A percentile compares a stretch with the other conserved stretches of the same genome.
Conservation (phyloP, 139 green algal genomes). For the Chlorella vulgaris region DNA sequence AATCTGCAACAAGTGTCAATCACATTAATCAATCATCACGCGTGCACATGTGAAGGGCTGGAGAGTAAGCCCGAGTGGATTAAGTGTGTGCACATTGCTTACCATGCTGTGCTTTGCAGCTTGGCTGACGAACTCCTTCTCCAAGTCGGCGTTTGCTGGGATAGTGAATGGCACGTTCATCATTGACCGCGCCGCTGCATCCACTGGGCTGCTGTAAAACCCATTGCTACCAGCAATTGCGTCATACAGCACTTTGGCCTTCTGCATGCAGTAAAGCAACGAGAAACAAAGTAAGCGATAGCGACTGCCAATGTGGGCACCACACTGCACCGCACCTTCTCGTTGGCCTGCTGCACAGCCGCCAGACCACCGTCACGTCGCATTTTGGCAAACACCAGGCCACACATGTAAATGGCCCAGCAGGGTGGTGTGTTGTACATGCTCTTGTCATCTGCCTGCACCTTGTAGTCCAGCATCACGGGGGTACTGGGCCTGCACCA, state of each 20-base stretch:
- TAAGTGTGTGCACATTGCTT: too few species aligned
- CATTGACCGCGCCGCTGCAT: conserved; percentile 71
- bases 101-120: conserved; percentile 62
- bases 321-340: conserved; percentile 12
- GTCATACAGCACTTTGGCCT: conserved; percentile 92
- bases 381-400: conserved; percentile 96
- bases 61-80: neutral
- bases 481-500: conserved; percentile 66
- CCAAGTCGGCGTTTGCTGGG: conserved; percentile 82
- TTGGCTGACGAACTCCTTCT: conserved; percentile 80
- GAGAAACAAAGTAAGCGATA: neutral
- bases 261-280: conserved; percentile 34
- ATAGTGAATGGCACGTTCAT: conserved; percentile 99
- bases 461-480: conserved; percentile 95
- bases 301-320: neutral
- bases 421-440: conserved; percentile 99
- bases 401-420: conserved; percentile 98
- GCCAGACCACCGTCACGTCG: conserved; percentile 57
- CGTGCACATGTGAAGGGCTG: too few species aligned
- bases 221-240: conserved; percentile 81
- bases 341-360: conserved; percentile 41
- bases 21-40: too few species aligned
- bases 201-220: conserved; percentile 93
- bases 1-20: conserved; percentile 39
- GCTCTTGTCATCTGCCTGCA: conserved; percentile 84